Percentiles rank a stretch among this genome's conserved stretches.
phyloP scores from a whole-genome alignment of 192 early-diverging fungal species.

The Gamsiella multidivaricata region DNA sequence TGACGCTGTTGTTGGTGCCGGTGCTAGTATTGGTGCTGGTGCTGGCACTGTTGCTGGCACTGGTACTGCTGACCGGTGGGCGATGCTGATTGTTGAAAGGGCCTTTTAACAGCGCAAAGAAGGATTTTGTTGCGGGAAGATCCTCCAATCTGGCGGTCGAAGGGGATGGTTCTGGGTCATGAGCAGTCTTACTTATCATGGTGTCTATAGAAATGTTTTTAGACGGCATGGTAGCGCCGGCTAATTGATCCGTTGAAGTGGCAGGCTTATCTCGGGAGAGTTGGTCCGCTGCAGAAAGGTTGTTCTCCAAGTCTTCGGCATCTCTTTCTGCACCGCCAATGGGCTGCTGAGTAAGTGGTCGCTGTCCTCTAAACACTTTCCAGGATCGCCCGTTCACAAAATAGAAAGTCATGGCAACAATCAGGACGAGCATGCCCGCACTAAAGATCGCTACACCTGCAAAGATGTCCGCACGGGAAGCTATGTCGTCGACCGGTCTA shows the following conservation, averaged over 20 bases:
- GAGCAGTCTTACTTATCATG: too few species aligned
- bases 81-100: not conserved
- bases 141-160: conserved; percentile 20
- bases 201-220: too few species aligned
- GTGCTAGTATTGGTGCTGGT: not conserved
- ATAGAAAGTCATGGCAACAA: conserved; percentile 16
- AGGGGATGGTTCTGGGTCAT: not conserved
- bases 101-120: conserved; percentile 28
- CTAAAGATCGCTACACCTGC: conserved; percentile 26
- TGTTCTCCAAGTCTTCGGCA: not conserved
- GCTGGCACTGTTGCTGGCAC: not conserved
- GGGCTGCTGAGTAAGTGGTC: too few species aligned
- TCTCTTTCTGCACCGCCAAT: not conserved
- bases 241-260: not conserved
- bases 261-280: too few species aligned
- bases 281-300: too few species aligned
- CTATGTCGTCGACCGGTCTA: not conserved
- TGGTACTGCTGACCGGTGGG: not conserved
- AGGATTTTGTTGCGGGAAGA: not conserved
- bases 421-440: conserved; percentile 25
- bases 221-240: not conserved
- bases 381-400: conserved; percentile 24
- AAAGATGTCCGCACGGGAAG: conserved; percentile 10
- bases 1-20: not conserved
- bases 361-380: too few species aligned